Evolutionary conservation across 2,329 filamentous ascomycete species (phyloP).

Genomic region (Calonectria pauciramosa): DNA sequence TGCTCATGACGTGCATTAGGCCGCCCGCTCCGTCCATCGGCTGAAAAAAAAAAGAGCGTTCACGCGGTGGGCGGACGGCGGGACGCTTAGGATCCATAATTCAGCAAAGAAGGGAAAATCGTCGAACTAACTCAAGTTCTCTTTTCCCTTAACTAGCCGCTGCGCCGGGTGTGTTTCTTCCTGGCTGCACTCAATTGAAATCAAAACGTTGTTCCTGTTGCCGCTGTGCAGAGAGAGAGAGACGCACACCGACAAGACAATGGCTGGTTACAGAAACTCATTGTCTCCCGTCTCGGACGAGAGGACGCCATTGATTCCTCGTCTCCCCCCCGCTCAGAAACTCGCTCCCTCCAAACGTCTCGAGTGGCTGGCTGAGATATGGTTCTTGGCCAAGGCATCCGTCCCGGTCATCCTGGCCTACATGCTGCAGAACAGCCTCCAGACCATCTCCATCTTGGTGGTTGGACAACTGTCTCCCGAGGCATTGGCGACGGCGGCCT

Average conservation of each 20-base stretch:
- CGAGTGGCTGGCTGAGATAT: slow-evolving; percentile 43
- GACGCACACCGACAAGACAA: neutral
- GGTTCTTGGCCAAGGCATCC: slow-evolving; percentile 75
- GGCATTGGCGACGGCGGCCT: slow-evolving; percentile 84
- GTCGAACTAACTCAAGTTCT: neutral
- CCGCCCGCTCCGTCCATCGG: neutral
- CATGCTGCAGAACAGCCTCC: slow-evolving; percentile 86
- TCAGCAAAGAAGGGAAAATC: neutral
- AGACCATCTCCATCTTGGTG: slow-evolving; percentile 85
- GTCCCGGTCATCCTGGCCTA: slow-evolving; percentile 88
- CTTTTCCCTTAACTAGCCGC: neutral
- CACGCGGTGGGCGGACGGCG: neutral
- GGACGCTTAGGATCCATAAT: slow-evolving; percentile 1
- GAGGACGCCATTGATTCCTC: slow-evolving; percentile 34
- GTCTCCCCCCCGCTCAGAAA: neutral
- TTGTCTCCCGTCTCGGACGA: slow-evolving; percentile 30
- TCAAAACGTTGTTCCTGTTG: neutral
- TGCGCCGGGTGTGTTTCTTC: neutral
- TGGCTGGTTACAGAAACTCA: neutral
- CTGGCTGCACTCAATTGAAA: neutral
- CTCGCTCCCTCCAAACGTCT: neutral
- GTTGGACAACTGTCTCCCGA: slow-evolving; percentile 85
- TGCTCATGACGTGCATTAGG: neutral
- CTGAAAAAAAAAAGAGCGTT: neutral
- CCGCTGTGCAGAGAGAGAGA: neutral